Evolutionary conservation across 164 flowering plant genomes (phyloP).

Genomic region (Vitis rupestris): DNA sequence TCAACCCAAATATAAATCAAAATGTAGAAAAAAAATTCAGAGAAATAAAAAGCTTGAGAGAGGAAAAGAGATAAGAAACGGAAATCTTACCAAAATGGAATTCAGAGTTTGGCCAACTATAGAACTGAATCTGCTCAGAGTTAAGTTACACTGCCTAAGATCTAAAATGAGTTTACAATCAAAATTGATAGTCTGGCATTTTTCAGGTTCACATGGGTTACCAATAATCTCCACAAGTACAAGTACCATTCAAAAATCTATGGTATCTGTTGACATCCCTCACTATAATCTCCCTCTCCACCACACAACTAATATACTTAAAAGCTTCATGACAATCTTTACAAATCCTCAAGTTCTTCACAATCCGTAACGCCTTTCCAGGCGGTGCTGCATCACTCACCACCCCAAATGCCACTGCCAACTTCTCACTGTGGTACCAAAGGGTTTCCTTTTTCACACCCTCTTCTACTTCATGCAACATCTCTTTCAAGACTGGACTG

Average conservation of each 20-base stretch:
- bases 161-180: not conserved
- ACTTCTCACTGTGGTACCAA: conserved; percentile 63
- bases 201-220: conserved; percentile 11
- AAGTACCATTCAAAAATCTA: conserved; percentile 49
- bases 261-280: conserved; percentile 74
- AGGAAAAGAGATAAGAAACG: too few relatives aligned
- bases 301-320: conserved; percentile 46
- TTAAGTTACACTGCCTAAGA: not conserved
- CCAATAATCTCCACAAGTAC: conserved; percentile 62
- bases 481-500: conserved; percentile 41
- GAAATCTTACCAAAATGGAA: too few relatives aligned
- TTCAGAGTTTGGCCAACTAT: too few relatives aligned
- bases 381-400: conserved; percentile 51
- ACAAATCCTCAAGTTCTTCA: conserved; percentile 70
- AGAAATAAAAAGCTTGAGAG: too few relatives aligned
- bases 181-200: not conserved
- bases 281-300: conserved; percentile 62
- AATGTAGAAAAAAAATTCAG: too few relatives aligned
- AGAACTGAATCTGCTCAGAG: not conserved
- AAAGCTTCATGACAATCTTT: conserved; percentile 71
- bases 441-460: conserved; percentile 47
- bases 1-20: too few relatives aligned
- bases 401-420: conserved; percentile 64
- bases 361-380: conserved; percentile 64
- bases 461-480: conserved; percentile 44